Base-by-base conservation (phyloP, 192 early-diverging fungal genomes). In the Geosiphon pyriformis region DNA sequence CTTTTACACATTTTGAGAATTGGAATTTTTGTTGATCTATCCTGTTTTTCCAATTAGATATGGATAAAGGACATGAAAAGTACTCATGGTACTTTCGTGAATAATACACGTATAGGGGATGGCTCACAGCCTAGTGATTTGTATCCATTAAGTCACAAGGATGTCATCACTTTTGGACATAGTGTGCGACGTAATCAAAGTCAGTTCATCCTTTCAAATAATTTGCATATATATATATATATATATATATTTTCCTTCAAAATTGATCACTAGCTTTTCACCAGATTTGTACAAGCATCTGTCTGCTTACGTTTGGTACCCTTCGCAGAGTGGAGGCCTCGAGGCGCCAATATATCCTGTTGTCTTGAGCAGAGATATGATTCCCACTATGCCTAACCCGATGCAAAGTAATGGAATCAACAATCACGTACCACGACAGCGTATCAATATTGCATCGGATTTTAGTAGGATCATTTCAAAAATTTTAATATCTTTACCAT, bases 51-150 rank as follows among this genome's bases (percentile, higher is more conserved):
- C 27, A 55, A 47, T n/a, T 8, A 67, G 65, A 67, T 67, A 47
- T 33, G 29, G 20, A 67, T 67, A 30, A 67, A 67, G 57, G 65
- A 67, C 47, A 27, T 53, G 25, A 67, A 49, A 48, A 67, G 65
- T 48, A 67, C 65, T 2, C 65, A 67, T 56, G 65, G 65, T 47
- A 67, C 65, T 57, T 67, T 67, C n/a, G 27, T 67, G 11, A 67
- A 67, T 57, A 56, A 17, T 47, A 22, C 15, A 46, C 25, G 65
- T 1, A 17, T 67, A 18, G 53, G 55, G 0, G 35, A 67, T 32
- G 61, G 61, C 17, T 20, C 49, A 34, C 11, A 20, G 6, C 48
- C 46, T 23, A 64, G 61, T 33, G 65, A 67, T 27, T 57, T 32
- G 25, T 17, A 29, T 6, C 22, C n/a, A 1, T 67, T 67, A 30